phyloP scores from a whole-genome alignment of 257 asterid genomes.

The Euphrasia confusa region DNA sequence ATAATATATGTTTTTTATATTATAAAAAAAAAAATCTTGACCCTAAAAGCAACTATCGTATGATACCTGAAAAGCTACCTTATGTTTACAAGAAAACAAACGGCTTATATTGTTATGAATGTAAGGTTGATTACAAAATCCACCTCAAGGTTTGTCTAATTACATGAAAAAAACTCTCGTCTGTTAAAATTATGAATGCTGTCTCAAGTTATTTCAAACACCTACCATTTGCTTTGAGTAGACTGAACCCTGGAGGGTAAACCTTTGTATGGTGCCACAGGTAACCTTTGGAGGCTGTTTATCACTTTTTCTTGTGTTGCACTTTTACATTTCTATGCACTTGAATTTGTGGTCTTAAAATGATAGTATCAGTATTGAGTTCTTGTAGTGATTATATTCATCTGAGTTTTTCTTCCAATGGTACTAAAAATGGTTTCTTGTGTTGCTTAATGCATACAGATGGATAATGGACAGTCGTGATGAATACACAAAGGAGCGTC shows the following conservation, averaged over 20 bases:
- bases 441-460: conserved; percentile 37
- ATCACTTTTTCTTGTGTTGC: not conserved
- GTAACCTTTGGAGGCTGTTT: not conserved
- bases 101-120: not conserved
- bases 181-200: not conserved
- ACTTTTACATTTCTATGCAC: not conserved
- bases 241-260: not conserved
- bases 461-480: conserved; percentile 99
- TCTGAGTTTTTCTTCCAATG: not conserved
- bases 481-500: conserved; percentile 83
- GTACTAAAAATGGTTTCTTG: not conserved
- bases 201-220: not conserved
- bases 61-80: no score
- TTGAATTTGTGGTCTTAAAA: not conserved
- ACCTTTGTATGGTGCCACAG: not conserved
- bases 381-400: not conserved
- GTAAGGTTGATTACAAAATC: not conserved
- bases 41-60: no score
- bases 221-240: not conserved
- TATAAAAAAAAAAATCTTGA: not conserved
- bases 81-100: no score
- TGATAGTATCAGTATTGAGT: not conserved
- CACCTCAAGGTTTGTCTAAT: no score
- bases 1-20: not conserved
- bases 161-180: not conserved